Conservation (phyloP, 2,329 filamentous ascomycete species). For the Orbilia brochopaga region DNA sequence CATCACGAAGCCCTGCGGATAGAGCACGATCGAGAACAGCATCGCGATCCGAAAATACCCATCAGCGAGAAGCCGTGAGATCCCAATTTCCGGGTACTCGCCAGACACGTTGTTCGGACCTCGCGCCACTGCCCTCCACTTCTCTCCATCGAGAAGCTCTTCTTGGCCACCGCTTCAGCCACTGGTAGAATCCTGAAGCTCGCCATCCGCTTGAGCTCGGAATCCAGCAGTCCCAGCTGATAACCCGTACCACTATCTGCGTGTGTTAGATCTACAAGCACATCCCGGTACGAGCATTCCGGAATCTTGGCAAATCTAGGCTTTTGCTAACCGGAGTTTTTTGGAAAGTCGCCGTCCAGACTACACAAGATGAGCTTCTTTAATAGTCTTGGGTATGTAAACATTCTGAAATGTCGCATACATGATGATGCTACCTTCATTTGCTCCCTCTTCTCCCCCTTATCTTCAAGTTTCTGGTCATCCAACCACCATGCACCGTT, state of each 20-base stretch:
- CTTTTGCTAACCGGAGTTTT: background rate
- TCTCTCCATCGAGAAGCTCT: conserved; percentile 1
- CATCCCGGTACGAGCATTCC: background rate
- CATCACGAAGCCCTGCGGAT: too few species aligned
- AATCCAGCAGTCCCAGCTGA: background rate
- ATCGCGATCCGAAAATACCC: too few species aligned
- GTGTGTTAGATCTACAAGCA: background rate
- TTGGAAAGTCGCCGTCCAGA: conserved; percentile 8
- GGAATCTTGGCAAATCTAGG: background rate
- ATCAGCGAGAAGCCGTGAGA: too few species aligned
- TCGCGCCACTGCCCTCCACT: background rate
- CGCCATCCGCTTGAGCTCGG: background rate
- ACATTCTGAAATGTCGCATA: background rate
- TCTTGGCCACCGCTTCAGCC: conserved; percentile 5
- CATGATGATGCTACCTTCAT: conserved; percentile 5
- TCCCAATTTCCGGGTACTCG: background rate
- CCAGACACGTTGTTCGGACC: background rate
- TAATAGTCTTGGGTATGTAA: conserved; percentile 43
- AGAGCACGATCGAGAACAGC: too few species aligned
- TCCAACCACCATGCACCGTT: conserved; percentile 1
- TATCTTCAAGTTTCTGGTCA: background rate
- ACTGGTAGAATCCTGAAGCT: background rate
- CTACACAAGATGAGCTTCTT: conserved; percentile 36
- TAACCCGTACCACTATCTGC: background rate
- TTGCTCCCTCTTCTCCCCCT: background rate